Percentiles rank a stretch among this genome's conserved stretches.
These are phyloP conservation scores for Pleurotus salmoneostramineus DNA, from an alignment of 768 basidiomycete species.

Conservation along the genomic window DNA sequence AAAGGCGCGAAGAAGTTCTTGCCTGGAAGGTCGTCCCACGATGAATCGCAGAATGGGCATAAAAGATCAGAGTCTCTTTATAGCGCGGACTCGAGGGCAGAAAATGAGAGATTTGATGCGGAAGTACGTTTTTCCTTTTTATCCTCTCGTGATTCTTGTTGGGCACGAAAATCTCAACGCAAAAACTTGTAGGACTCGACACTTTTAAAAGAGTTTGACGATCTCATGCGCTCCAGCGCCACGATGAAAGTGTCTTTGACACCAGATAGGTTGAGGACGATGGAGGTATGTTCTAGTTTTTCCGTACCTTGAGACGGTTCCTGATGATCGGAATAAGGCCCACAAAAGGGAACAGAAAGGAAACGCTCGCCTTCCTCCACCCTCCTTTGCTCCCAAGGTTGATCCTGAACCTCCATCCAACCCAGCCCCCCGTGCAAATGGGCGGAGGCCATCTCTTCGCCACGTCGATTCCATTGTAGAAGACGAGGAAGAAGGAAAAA, in stretches of 20 bases:
- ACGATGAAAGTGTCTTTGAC: conserved; percentile 97
- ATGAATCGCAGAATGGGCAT: conserved; percentile 42
- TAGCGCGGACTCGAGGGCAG: conserved; percentile 40
- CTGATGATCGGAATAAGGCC: conserved; percentile 33
- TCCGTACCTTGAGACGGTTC: conserved; percentile 13
- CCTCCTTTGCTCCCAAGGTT: conserved; percentile 29
- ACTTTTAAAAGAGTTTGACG: conserved; percentile 82
- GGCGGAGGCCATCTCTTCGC: conserved; percentile 40
- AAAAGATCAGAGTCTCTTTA: conserved; percentile 51
- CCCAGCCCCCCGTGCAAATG: conserved; percentile 27
- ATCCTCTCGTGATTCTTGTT: conserved; percentile 8
- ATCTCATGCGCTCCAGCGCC: conserved; percentile 82
- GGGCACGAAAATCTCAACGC: conserved; percentile 10
- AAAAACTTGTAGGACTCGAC: conserved; percentile 41
- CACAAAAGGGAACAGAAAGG: conserved; percentile 72
- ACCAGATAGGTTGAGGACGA: conserved; percentile 87
- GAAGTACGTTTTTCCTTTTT: conserved; percentile 28
- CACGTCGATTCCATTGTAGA: conserved; percentile 65
- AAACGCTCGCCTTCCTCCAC: conserved; percentile 32
- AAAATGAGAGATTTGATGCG: conserved; percentile 19
- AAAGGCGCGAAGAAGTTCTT: conserved; percentile 58
- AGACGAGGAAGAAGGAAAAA: conserved; percentile 51
- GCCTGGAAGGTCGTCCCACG: conserved; percentile 28
- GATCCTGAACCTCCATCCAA: conserved; percentile 23
- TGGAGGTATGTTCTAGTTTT: conserved; percentile 67